Percentiles rank a stretch among this genome's conserved stretches.
Conservation (phyloP, 2,329 filamentous ascomycete genomes). For the Colletotrichum lupini region DNA sequence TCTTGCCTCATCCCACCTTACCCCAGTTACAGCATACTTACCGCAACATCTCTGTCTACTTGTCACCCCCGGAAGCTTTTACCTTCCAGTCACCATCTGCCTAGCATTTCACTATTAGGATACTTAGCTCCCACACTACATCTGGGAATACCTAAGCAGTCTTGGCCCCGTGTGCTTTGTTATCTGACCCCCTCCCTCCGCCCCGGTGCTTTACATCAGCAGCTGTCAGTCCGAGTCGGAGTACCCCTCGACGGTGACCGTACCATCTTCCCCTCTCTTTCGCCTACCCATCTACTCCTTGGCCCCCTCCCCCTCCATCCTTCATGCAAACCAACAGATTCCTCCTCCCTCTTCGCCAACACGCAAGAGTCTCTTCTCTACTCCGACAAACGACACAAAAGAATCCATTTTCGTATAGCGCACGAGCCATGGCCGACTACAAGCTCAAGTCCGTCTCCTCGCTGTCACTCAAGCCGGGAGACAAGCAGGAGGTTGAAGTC, state of each 20-base stretch:
- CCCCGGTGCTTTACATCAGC: background rate
- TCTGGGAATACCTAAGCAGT: background rate
- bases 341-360: constrained; percentile 15
- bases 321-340: constrained; percentile 28
- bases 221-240: background rate
- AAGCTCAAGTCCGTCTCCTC: constrained; percentile 82
- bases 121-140: background rate
- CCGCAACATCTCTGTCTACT: background rate
- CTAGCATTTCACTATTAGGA: background rate
- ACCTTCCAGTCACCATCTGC: background rate
- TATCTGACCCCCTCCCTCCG: background rate
- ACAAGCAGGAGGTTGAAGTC: constrained; percentile 90
- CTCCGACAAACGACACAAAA: constrained; percentile 3
- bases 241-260: constrained; percentile 6
- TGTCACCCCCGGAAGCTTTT: background rate
- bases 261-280: background rate
- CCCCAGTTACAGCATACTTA: too few relatives aligned
- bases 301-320: background rate
- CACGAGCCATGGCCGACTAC: constrained; percentile 65
- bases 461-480: constrained; percentile 79
- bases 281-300: background rate
- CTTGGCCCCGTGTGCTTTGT: background rate
- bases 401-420: constrained; percentile 41
- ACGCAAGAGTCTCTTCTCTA: background rate
- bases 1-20: background rate